Evolutionary conservation across 768 basidiomycete species (phyloP), one percentile per base, ranked within the genome.

Genomic region (Termitomyces sp.): DNA sequence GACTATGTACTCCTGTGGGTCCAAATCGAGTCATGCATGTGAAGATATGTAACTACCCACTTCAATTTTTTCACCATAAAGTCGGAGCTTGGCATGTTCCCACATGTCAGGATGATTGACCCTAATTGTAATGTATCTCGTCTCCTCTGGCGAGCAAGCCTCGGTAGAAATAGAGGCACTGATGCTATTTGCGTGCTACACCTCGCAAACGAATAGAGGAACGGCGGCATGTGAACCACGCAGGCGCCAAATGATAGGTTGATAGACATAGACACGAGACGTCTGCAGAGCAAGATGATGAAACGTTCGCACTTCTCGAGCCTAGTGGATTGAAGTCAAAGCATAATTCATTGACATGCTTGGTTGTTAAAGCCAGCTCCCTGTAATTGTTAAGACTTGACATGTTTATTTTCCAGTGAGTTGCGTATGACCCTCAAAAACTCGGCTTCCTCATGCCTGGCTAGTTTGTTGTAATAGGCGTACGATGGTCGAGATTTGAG

Each of bases 351-450:
- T 6, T 7, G 17, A 58, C 64, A 21, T 44, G 73, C 77, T 64
- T 79, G 77, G 54, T 77, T 79, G 50, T 77, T 78, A 57, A 79
- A 79, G 1, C 77, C 78, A 24, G 75, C 77, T 6, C 77, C 78
- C 46, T 74, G 74, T 17, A 77, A 66, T 57, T 78, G 78, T 54
- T 67, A 71, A 57, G 77, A 78, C 48, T 70, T 60, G 2, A 78
- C 77, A 63, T 71, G 77, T 64, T 69, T 74, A 32, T 64, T 64
- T 11, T 65, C 60, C 34, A 56, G 56, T 28, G 65, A 56, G 47
- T 65, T 68, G 45, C 65, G 58, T 24, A 65, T 63, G 22, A 71
- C 51, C 24, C 58, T 59, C 28, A 65, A 64, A 5, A 74, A 75
- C 8, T 65, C 51, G 40, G 62, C 48, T 1, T 65, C 24, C 55